A percentile compares a stretch with the other conserved stretches of the same genome.
phyloP scores from a whole-genome alignment of 164 flowering plant species.

The Vitis labrusca region DNA sequence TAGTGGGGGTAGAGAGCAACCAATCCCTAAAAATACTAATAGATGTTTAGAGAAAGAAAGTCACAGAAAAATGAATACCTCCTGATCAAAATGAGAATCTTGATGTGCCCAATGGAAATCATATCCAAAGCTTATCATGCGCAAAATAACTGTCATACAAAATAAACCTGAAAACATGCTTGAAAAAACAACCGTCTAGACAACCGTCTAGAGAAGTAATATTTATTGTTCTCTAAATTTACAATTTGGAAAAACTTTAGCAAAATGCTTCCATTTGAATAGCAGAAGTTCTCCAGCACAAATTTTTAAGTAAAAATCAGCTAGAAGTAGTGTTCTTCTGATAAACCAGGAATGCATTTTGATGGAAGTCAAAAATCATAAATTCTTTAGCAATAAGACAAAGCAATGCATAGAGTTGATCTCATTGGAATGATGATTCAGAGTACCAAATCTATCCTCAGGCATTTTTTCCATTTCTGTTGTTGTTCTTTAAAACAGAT shows the following conservation, averaged over 20 bases:
- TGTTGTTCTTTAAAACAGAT: no score
- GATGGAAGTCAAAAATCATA: no score
- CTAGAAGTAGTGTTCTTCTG: no score
- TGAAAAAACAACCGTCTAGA: neutral
- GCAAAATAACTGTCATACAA: constrained; percentile 64
- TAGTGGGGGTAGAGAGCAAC: neutral
- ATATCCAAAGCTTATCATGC: constrained; percentile 97
- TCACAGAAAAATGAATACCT: constrained; percentile 47
- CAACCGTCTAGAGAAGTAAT: no score
- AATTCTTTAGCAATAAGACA: no score
- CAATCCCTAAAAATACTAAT: neutral
- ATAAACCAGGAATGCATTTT: no score
- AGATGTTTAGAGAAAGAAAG: neutral
- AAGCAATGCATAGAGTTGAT: no score
- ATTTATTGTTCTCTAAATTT: neutral
- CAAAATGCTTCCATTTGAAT: neutral
- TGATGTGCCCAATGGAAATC: constrained; percentile 79
- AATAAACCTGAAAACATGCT: neutral
- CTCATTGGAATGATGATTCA: no score
- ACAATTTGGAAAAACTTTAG: neutral
- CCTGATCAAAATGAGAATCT: constrained; percentile 55
- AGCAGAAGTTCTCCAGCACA: no score
- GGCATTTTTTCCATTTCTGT: no score
- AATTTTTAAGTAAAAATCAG: no score
- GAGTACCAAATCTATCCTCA: no score